phyloP scores from a whole-genome alignment of 805 yeast species.

The Wickerhamomyces bovis region DNA sequence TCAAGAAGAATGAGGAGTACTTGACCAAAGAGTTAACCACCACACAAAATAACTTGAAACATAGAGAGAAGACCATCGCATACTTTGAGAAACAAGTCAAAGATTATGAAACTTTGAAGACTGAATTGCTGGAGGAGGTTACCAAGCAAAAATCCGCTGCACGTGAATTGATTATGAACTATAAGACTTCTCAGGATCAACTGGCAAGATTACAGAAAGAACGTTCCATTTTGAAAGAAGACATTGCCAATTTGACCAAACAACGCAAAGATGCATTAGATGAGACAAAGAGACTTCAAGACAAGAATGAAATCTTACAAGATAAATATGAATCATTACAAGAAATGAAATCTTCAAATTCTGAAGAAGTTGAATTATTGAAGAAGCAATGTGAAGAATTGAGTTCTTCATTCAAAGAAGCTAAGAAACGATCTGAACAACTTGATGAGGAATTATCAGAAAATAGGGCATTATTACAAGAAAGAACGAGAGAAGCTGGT shows the following conservation, averaged over 20 bases:
- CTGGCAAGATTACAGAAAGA: constrained; percentile 30
- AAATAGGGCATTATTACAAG: constrained; percentile 64
- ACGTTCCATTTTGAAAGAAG: constrained; percentile 28
- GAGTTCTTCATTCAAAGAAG: constrained; percentile 59
- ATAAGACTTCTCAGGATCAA: constrained; percentile 28
- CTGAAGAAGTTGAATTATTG: constrained; percentile 40
- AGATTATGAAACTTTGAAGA: constrained; percentile 27
- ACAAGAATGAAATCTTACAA: constrained; percentile 32
- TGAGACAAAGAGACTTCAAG: constrained; percentile 37
- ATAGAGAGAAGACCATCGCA: constrained; percentile 32
- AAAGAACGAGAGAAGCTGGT: constrained; percentile 71
- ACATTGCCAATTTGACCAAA: constrained; percentile 34
- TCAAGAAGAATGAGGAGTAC: constrained; percentile 17
- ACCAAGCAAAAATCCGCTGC: constrained; percentile 20
- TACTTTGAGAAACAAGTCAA: constrained; percentile 36
- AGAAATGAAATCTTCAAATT: constrained; percentile 28
- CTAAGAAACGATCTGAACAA: constrained; percentile 51
- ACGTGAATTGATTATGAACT: constrained; percentile 23
- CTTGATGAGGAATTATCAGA: constrained; percentile 83
- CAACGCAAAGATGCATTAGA: constrained; percentile 29
- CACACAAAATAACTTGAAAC: constrained; percentile 16
- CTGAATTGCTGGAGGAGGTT: constrained; percentile 19
- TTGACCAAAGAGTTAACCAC: constrained; percentile 19
- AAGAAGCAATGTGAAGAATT: constrained; percentile 72
- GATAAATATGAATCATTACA: constrained; percentile 34